Conservation (phyloP, 176 grass and related monocot genomes). For the Oryza brachyantha region DNA sequence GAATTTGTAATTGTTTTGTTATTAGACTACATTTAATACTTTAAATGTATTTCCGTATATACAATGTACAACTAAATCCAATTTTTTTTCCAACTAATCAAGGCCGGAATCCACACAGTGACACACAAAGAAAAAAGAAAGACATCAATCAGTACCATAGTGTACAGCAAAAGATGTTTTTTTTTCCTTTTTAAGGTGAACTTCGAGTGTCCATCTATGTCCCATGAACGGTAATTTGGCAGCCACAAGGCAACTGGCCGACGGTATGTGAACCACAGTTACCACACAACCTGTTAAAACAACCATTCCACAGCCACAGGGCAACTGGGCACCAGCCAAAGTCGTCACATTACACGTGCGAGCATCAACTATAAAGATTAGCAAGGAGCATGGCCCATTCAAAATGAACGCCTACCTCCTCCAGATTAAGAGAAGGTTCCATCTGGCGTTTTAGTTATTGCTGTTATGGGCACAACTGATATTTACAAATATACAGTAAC, state of each 20-base stretch:
- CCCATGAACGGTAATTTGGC: constrained; percentile 2
- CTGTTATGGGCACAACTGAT: constrained; percentile 17
- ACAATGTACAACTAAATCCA: too few relatives aligned
- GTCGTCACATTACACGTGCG: background rate
- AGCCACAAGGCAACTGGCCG: background rate
- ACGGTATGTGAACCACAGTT: too few relatives aligned
- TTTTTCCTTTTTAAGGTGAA: background rate
- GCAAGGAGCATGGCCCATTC: constrained; percentile 14
- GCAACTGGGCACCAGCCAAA: background rate
- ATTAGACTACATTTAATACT: too few relatives aligned
- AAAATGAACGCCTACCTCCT: constrained; percentile 26
- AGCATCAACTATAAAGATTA: background rate
- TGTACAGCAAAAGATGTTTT: background rate
- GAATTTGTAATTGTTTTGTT: too few relatives aligned
- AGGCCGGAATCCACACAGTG: too few relatives aligned
- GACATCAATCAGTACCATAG: background rate
- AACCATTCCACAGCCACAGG: background rate
- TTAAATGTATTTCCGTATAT: too few relatives aligned
- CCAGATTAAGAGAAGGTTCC: constrained; percentile 39
- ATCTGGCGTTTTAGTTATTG: constrained; percentile 23
- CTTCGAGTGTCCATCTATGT: background rate
- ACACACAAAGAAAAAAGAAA: too few relatives aligned
- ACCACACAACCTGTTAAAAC: background rate
- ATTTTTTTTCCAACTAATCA: too few relatives aligned
- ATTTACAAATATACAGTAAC: constrained; percentile 85